These are phyloP conservation scores for Plasmopara viticola DNA, from an alignment of 352 stramenopile species.

Conservation along the genomic window DNA sequence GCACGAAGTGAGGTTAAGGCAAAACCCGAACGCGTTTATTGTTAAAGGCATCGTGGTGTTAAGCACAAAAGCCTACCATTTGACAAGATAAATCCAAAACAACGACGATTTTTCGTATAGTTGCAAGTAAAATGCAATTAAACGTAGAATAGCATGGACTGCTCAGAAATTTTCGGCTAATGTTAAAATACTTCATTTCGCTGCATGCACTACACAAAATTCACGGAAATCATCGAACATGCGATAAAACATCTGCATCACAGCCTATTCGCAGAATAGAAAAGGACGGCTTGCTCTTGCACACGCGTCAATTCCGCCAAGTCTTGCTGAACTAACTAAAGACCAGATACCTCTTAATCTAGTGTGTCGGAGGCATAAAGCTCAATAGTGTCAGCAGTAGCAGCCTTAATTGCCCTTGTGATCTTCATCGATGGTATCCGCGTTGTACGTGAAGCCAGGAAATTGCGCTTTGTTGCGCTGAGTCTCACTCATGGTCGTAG, in stretches of 20 bases:
- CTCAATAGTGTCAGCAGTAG: conserved; percentile 8
- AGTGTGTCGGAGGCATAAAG: conserved; percentile 21
- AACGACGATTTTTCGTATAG: too few species aligned
- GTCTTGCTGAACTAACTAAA: conserved; percentile 18
- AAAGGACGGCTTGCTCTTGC: conserved; percentile 8
- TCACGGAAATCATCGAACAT: conserved; percentile 16
- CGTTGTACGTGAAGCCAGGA: conserved; percentile 87
- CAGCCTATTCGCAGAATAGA: conserved; percentile 13
- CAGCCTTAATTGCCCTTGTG: conserved; percentile 69
- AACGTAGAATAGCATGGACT: too few species aligned
- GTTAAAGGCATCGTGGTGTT: too few species aligned
- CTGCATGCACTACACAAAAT: conserved; percentile 23
- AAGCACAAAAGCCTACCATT: too few species aligned
- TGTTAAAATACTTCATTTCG: conserved; percentile 27
- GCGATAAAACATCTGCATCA: conserved; percentile 16
- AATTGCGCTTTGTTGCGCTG: conserved; percentile 89
- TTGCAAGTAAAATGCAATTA: too few species aligned
- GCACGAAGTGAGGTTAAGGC: too few species aligned
- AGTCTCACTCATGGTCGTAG: conserved; percentile 86
- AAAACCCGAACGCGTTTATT: too few species aligned
- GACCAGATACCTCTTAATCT: conserved; percentile 29
- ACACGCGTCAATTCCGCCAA: conserved; percentile 16
- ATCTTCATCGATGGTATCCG: conserved; percentile 81
- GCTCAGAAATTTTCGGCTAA: conserved; percentile 14
- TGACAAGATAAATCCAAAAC: too few species aligned